Conservation (phyloP, 1,139 yeast species). For the Saccharomyces hybrid region DNA sequence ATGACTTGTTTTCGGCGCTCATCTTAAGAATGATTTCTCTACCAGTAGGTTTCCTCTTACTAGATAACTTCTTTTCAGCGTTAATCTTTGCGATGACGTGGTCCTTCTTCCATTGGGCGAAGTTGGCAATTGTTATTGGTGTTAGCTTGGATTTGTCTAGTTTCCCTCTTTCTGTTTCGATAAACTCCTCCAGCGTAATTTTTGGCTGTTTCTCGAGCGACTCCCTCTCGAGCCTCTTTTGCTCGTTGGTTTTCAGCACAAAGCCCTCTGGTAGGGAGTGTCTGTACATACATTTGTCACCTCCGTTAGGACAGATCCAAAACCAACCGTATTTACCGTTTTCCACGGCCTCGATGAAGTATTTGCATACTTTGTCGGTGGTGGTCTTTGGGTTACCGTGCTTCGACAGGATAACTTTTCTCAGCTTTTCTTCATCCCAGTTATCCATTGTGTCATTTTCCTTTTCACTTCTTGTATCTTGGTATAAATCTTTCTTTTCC, state of each 20-base stretch:
- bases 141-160: conserved; percentile 72
- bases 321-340: conserved; percentile 98
- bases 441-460: conserved; percentile 86
- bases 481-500: conserved; percentile 83
- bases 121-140: conserved; percentile 81
- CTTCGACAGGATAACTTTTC: conserved; percentile 78
- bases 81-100: conserved; percentile 56
- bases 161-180: conserved; percentile 86
- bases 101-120: conserved; percentile 73
- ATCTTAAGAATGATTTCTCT: conserved; percentile 72
- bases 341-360: conserved; percentile 93
- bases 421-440: conserved; percentile 95
- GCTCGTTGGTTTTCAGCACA: conserved; percentile 93
- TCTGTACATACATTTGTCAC: conserved; percentile 84
- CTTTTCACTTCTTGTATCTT: conserved; percentile 73
- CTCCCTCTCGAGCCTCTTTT: conserved; percentile 77
- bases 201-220: conserved; percentile 83
- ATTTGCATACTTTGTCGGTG: conserved; percentile 91
- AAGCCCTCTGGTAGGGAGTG: conserved; percentile 98
- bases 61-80: conserved; percentile 46
- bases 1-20: conserved; percentile 50
- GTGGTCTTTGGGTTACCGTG: conserved; percentile 93
- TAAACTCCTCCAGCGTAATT: conserved; percentile 89
- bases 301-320: conserved; percentile 96
- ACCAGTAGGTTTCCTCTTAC: conserved; percentile 55